Conservation (phyloP, 2,329 filamentous ascomycete genomes). For the Chalaropsis ovoidea region DNA sequence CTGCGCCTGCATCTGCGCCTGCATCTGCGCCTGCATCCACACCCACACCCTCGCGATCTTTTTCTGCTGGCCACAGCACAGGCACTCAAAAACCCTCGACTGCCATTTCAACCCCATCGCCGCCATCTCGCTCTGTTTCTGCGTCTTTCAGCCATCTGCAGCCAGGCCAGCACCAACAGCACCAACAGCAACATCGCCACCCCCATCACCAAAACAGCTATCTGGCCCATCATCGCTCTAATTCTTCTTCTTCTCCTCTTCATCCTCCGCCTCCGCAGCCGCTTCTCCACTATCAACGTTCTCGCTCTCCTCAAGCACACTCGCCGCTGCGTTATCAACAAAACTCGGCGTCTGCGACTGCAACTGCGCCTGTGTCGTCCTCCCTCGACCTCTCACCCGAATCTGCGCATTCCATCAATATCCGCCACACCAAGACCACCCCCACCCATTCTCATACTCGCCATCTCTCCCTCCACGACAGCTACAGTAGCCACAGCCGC, state of each 20-base stretch:
- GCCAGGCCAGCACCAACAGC: not conserved
- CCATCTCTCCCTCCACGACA: constrained; percentile 16
- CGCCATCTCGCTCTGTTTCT: constrained; percentile 14
- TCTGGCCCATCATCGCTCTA: constrained; percentile 28
- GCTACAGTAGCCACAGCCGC: not conserved
- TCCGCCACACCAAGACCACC: not conserved
- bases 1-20: not conserved
- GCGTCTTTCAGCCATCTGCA: constrained; percentile 8
- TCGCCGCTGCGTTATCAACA: constrained; percentile 12
- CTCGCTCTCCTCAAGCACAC: constrained; percentile 29
- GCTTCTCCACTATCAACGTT: constrained; percentile 34
- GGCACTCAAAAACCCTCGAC: constrained; percentile 4
- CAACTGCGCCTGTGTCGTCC: not conserved
- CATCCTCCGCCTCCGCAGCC: not conserved
- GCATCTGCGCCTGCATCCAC: not conserved
- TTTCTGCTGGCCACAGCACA: constrained; percentile 13
- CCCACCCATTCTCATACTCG: not conserved
- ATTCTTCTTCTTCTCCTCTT: constrained; percentile 35
- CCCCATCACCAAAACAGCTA: constrained; percentile 3
- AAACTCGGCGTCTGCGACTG: not conserved
- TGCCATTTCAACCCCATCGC: constrained; percentile 12
- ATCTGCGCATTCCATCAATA: not conserved
- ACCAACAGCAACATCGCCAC: constrained; percentile 7
- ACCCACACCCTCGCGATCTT: not conserved
- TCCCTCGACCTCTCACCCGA: not conserved